phyloP scores from a whole-genome alignment of 306 rosid genomes.

The Coriaria nepalensis region DNA sequence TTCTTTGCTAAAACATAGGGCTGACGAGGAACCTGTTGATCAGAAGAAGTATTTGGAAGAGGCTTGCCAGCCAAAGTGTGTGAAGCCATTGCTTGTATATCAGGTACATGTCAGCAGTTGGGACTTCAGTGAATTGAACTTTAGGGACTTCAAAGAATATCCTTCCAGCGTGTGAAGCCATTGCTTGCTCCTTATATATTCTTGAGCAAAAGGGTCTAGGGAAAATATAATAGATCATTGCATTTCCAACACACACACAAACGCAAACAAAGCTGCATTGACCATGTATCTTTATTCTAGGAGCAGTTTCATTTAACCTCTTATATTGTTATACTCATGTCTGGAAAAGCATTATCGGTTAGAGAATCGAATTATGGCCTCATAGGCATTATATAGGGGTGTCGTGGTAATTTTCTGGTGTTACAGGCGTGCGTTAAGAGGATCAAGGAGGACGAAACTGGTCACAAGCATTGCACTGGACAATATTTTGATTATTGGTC shows the following conservation, averaged over 20 bases:
- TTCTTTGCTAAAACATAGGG: neutral
- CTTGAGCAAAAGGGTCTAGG: too few species aligned
- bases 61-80: constrained; percentile 16
- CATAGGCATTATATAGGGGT: too few species aligned
- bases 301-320: too few species aligned
- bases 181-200: too few species aligned
- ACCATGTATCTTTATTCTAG: too few species aligned
- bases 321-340: too few species aligned
- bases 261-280: too few species aligned
- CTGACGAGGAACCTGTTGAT: constrained; percentile 15
- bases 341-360: too few species aligned
- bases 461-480: constrained; percentile 68
- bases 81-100: constrained; percentile 14
- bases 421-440: constrained; percentile 56
- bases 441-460: constrained; percentile 38
- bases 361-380: too few species aligned
- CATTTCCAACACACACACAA: too few species aligned
- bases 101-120: constrained; percentile 2
- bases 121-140: neutral
- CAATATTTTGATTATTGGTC: constrained; percentile 66
- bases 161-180: neutral
- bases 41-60: constrained; percentile 13
- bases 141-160: neutral
- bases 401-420: neutral
- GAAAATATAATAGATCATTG: too few species aligned